phyloP scores from a whole-genome alignment of 2,329 filamentous ascomycete genomes.

The Fusarium duplospermum region DNA sequence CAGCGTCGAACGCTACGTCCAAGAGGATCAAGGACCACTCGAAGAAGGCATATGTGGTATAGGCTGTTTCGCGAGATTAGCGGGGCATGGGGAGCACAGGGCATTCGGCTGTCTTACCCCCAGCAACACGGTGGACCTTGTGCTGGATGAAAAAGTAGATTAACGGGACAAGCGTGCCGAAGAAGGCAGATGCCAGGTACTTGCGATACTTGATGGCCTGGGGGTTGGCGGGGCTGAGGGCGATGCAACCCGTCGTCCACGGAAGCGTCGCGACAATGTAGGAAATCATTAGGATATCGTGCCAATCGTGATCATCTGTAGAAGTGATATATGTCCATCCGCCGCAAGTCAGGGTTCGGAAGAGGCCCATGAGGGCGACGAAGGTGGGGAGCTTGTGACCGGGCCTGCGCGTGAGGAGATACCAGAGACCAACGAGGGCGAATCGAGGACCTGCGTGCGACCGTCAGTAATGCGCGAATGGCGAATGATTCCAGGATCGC shows the following conservation, averaged over 20 bases:
- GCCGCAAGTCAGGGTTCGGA: conserved; percentile 92
- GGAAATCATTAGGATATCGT: conserved; percentile 99
- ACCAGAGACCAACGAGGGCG: conserved; percentile 90
- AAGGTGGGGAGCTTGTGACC: conserved; percentile 83
- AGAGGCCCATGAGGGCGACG: conserved; percentile 81
- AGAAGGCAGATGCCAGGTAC: conserved; percentile 84
- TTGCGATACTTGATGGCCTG: conserved; percentile 90
- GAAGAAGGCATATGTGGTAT: conserved; percentile 97
- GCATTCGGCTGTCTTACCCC: conserved; percentile 71
- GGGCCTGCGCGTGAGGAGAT: conserved; percentile 83
- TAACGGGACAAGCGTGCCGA: conserved; percentile 88
- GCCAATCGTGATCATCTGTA: conserved; percentile 98
- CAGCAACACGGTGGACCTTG: conserved; percentile 93
- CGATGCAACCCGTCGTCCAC: conserved; percentile 93
- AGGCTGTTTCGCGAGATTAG: conserved; percentile 68
- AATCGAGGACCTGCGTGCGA: conserved; percentile 82
- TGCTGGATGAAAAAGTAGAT: conserved; percentile 99
- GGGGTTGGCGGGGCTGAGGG: conserved; percentile 86
- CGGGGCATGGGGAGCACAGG: conserved; percentile 1
- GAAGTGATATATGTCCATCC: conserved; percentile 99
- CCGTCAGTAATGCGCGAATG: conserved; percentile 26
- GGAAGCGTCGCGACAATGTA: conserved; percentile 94
- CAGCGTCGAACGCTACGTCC: conserved; percentile 95
- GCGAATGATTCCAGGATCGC: conserved; percentile 27
- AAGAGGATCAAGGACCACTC: conserved; percentile 96